These are phyloP conservation scores for Amyloporia xantha DNA, from an alignment of 768 basidiomycete genomes.

Conservation along the genomic window DNA sequence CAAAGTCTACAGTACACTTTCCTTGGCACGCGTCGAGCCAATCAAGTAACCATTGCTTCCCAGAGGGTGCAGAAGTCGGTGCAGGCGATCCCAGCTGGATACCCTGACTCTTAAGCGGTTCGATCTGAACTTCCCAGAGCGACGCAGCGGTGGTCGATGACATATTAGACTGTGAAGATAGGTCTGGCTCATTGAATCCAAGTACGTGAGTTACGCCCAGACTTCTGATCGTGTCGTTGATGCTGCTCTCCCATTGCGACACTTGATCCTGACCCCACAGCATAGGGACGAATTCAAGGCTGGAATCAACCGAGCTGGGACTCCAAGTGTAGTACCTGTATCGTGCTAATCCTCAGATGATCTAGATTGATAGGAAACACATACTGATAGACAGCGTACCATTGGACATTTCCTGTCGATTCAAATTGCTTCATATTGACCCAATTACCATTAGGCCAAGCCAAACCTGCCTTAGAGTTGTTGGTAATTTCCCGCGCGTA, in stretches of 20 bases:
- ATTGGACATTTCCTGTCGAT: slow-evolving; percentile 41
- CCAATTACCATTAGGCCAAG: slow-evolving; percentile 39
- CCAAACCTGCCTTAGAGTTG: slow-evolving; percentile 41
- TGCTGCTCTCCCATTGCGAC: slow-evolving; percentile 33
- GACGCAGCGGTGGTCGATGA: slow-evolving; percentile 40
- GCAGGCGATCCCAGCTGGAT: slow-evolving; percentile 49
- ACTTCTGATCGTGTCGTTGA: slow-evolving; percentile 34
- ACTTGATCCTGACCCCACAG: slow-evolving; percentile 41
- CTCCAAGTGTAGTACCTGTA: slow-evolving; percentile 56
- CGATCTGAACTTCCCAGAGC: slow-evolving; percentile 45
- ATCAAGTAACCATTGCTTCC: slow-evolving; percentile 48
- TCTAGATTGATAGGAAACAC: not conserved
- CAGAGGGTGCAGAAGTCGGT: slow-evolving; percentile 42
- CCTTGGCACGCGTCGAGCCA: slow-evolving; percentile 44
- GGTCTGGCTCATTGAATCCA: slow-evolving; percentile 49
- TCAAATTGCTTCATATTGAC: slow-evolving; percentile 38
- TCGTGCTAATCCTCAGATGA: slow-evolving; percentile 11
- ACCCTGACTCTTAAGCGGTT: slow-evolving; percentile 41
- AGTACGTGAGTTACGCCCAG: slow-evolving; percentile 35
- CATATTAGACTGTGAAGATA: slow-evolving; percentile 43
- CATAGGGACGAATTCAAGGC: slow-evolving; percentile 51
- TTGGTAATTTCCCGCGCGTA: not conserved
- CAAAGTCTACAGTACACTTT: slow-evolving; percentile 50
- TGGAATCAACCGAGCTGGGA: slow-evolving; percentile 25
- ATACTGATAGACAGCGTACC: too few relatives aligned